Evolutionary conservation across 805 yeast species (phyloP), one percentile per base, ranked within the genome.

Genomic region (Lachancea sp.): DNA sequence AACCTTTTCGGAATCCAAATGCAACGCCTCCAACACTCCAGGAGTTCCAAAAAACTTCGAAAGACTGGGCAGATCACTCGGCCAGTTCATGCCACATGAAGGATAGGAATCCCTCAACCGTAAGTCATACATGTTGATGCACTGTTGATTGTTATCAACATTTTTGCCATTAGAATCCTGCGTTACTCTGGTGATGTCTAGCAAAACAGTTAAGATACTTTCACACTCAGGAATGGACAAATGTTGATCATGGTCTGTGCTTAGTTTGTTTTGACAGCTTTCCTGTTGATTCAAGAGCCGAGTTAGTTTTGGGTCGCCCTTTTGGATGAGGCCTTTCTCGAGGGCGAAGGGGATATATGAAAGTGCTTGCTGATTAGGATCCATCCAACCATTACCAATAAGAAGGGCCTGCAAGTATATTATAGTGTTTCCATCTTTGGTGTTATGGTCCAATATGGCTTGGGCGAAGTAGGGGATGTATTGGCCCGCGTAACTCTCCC

Each of bases 401-500:
- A 88, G 48, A 7, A 87, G 57, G 0, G 90, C 92, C 45, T 74
- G 68, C 42, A 89, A 59, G 41, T 79, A 68, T 25, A 71, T 48
- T 9, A 32, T 45, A 35, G 15, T 15, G 22, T 37, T 24, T n/a
- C n/a, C 32, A 28, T 55, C 43, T 5, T 25, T 21, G 8, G 53
- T 49, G 53, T 80, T 75, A 28, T 73, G 64, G 2, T 69, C 64
- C 35, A 77, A 50, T 4, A 90, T 68, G 1, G 75, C 77, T 28
- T 74, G 67, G 0, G 90, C 94, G 45, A 89, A 75, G 60, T 83
- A 85, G 0, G 98, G 97, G 40, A 92, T 83, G 58, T 87, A 92
- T 59, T 92, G 97, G 16, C 98, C 98, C 1, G 97, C 97, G 64
- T 83, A 92, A 49, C 95, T 84, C 66, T 92, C 98, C 22, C 98